A percentile compares a stretch with the other conserved stretches of the same genome.
Conservation (phyloP, 1,284 basidiomycete species). For the Malassezia equina region DNA sequence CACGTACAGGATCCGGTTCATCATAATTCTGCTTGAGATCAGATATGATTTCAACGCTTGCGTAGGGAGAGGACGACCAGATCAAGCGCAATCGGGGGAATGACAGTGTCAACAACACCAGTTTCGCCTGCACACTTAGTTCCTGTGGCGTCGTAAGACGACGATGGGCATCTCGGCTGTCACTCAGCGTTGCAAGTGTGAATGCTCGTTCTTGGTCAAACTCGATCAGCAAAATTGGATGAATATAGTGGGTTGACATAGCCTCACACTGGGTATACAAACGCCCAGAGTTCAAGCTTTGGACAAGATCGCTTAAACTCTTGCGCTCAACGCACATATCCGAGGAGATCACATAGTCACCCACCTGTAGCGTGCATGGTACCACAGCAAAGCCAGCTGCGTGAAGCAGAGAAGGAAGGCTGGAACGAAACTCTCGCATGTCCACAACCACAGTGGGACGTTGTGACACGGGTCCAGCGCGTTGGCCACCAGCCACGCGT, state of each 20-base stretch:
- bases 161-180: slow-evolving; percentile 7
- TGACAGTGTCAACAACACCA: slow-evolving; percentile 74
- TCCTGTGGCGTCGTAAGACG: slow-evolving; percentile 32
- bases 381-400: slow-evolving; percentile 69
- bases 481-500: slow-evolving; percentile 69
- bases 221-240: slow-evolving; percentile 88
- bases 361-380: slow-evolving; percentile 82
- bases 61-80: slow-evolving; percentile 91
- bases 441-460: slow-evolving; percentile 82
- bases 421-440: slow-evolving; percentile 89
- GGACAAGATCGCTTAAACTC: slow-evolving; percentile 78
- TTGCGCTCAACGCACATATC: slow-evolving; percentile 95
- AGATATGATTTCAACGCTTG: slow-evolving; percentile 80
- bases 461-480: slow-evolving; percentile 57
- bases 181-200: slow-evolving; percentile 52
- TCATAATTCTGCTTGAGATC: slow-evolving; percentile 76
- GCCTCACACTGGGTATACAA: slow-evolving; percentile 95
- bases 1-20: slow-evolving; percentile 77
- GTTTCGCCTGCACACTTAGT: slow-evolving; percentile 67
- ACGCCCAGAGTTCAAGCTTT: slow-evolving; percentile 83
- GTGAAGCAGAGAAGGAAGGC: slow-evolving; percentile 79
- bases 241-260: slow-evolving; percentile 92
- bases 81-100: slow-evolving; percentile 87
- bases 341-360: slow-evolving; percentile 89
- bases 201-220: slow-evolving; percentile 96